phyloP scores from a whole-genome alignment of 2,329 filamentous ascomycete genomes.

The Fusarium sp. region DNA sequence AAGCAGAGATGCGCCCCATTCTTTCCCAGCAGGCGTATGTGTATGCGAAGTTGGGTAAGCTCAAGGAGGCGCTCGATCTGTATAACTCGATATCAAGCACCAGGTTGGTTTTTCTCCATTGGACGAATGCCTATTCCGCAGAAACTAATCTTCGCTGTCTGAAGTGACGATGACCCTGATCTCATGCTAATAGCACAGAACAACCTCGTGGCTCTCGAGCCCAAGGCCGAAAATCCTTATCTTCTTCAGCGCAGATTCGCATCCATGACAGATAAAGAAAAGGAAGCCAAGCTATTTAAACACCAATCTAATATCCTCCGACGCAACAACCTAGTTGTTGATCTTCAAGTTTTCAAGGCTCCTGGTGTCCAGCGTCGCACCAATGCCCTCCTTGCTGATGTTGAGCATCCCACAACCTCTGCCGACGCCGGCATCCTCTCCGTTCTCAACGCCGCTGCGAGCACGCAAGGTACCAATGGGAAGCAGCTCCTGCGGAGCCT shows the following conservation, averaged over 20 bases:
- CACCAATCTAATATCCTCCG: conserved; percentile 73
- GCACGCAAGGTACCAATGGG: conserved; percentile 74
- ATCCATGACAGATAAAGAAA: conserved; percentile 65
- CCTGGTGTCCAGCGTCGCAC: conserved; percentile 70
- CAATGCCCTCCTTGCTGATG: conserved; percentile 55
- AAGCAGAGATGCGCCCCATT: conserved; percentile 82
- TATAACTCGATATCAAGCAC: conserved; percentile 73
- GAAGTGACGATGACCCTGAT: conserved; percentile 77
- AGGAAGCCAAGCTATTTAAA: conserved; percentile 78
- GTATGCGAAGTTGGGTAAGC: conserved; percentile 75
- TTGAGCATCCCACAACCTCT: conserved; percentile 48
- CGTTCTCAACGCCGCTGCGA: conserved; percentile 79
- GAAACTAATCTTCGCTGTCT: conserved; percentile 37
- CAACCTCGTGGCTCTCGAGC: conserved; percentile 67
- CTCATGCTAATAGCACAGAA: conserved; percentile 77
- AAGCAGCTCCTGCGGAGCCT: conserved; percentile 80
- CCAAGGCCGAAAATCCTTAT: conserved; percentile 73
- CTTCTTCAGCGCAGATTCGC: conserved; percentile 75
- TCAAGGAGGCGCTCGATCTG: conserved; percentile 75
- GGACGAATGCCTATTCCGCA: neutral
- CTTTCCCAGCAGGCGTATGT: conserved; percentile 84
- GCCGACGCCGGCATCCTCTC: conserved; percentile 61
- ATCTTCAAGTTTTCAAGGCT: conserved; percentile 78
- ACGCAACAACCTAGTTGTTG: conserved; percentile 76
- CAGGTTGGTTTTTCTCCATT: conserved; percentile 65